Conservation (phyloP, 306 rosid species). For the Pyrus bretschneideri region DNA sequence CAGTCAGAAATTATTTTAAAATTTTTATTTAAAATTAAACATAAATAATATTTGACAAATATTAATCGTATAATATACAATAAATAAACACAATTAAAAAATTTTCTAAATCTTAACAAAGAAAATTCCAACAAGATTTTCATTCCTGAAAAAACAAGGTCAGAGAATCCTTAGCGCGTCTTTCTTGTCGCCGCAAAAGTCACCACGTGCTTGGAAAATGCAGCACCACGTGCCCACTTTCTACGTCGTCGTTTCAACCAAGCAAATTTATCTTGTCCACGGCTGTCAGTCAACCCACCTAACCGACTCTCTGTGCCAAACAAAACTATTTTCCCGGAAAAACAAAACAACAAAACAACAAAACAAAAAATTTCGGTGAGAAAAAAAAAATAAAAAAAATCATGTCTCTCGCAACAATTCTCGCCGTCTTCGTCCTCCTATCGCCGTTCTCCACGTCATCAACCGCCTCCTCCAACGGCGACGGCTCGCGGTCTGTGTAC, state of each 20-base stretch:
- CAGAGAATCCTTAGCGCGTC: background rate
- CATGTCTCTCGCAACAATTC: slow-evolving; percentile 25
- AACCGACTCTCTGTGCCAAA: background rate
- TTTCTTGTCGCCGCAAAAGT: background rate
- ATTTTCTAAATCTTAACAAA: too few species aligned
- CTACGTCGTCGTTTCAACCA: background rate
- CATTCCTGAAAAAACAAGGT: too few species aligned
- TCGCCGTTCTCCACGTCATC: slow-evolving; percentile 18
- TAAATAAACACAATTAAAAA: accelerated
- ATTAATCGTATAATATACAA: accelerated
- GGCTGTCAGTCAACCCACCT: background rate
- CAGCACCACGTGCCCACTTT: background rate
- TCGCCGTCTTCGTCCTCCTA: slow-evolving; percentile 23
- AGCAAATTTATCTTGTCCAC: background rate
- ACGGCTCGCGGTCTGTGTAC: slow-evolving; percentile 37
- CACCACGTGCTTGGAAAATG: background rate
- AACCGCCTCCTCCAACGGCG: background rate
- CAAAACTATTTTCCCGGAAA: background rate
- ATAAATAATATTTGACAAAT: too few species aligned
- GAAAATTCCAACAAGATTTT: too few species aligned
- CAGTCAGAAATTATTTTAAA: too few species aligned
- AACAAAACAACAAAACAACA: too few species aligned
- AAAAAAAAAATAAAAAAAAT: background rate
- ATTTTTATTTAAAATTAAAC: too few species aligned
- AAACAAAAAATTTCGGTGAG: too few species aligned